Base-by-base conservation (phyloP, 371 early-diverging fungal species). In the Synchytrium microbalum region DNA sequence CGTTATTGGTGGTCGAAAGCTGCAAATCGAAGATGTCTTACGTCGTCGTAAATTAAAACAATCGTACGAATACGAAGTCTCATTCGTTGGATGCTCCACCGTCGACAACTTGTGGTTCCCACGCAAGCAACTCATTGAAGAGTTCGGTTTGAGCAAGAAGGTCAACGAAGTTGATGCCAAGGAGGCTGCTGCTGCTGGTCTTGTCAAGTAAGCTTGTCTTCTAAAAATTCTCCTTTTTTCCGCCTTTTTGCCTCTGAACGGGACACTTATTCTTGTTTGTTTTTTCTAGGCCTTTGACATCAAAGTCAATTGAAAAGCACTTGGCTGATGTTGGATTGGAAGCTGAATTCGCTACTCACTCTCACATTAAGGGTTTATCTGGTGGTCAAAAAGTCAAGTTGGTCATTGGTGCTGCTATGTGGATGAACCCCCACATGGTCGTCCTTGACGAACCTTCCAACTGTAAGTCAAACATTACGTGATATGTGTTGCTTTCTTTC, bases 311-410 rank as follows among this genome's bases (percentile, higher is more conserved):
- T 55, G 86, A 87, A 57, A 78, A 84, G 70, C 89, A 87, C 64
- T 76, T 88, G 65, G 79, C 84, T 62, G 88, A 88, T 67, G 85
- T 92, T 63, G 91, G 91, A 54, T 71, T 92, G 63, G 88, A 87
- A 66, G 80, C 84, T 60, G 88, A 88, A 62, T 85, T 90, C 78
- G 87, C 88, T 27, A 84, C 83, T 62, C 81, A 86, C 73, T 85
- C 84, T 72, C 77, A 79, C 70, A 85, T 88, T 64, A 70, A 82
- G 61, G 86, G 84, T 25, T 77, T 92, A 24, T 84, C 85, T 67
- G 93, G 92, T 62, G 93, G 93, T 46, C 92, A 93, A 74, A 92
- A 92, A 74, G 89, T 88, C 64, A 87, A 89, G 79, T 86, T 92
- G 16, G 90, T 88, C 3, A 85, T 93, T 77, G 91, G 88, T 53